Conservation (phyloP, 2,329 filamentous ascomycete genomes). For the Pseudocercospora musae region DNA sequence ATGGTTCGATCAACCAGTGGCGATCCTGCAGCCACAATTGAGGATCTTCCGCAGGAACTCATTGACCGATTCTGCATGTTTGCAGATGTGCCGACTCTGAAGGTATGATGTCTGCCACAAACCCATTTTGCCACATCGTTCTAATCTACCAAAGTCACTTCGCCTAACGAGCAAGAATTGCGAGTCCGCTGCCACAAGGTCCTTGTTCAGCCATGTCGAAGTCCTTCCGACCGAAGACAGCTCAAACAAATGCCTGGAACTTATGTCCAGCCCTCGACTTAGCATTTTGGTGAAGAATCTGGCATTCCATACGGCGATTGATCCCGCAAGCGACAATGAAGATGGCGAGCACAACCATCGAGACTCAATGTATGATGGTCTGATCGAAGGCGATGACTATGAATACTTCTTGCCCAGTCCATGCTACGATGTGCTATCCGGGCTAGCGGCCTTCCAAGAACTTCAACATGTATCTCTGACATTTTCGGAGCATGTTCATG, state of each 20-base stretch:
- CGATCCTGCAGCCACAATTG: not conserved
- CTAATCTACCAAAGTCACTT: not conserved
- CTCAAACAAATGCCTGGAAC: not conserved
- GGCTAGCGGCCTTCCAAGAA: not conserved
- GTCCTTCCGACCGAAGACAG: slow-evolving; percentile 1
- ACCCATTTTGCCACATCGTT: not conserved
- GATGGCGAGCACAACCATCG: not conserved
- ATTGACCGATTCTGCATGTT: not conserved
- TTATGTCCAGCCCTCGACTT: not conserved
- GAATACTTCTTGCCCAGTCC: not conserved
- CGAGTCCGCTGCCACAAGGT: slow-evolving; percentile 2
- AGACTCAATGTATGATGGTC: not conserved
- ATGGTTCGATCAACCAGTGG: not conserved
- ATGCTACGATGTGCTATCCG: not conserved
- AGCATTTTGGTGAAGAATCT: not conserved
- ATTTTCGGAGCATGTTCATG: not conserved
- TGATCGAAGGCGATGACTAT: not conserved
- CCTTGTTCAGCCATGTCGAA: slow-evolving; percentile 5
- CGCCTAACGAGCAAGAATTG: not conserved
- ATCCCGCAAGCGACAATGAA: not conserved
- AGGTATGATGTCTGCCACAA: not conserved
- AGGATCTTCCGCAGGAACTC: not conserved
- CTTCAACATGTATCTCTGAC: not conserved
- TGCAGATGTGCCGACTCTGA: not conserved
- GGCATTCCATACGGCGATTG: not conserved